Evolutionary conservation across 1,284 basidiomycete species (phyloP).

Genomic region (Fomitiporia mediterranea): DNA sequence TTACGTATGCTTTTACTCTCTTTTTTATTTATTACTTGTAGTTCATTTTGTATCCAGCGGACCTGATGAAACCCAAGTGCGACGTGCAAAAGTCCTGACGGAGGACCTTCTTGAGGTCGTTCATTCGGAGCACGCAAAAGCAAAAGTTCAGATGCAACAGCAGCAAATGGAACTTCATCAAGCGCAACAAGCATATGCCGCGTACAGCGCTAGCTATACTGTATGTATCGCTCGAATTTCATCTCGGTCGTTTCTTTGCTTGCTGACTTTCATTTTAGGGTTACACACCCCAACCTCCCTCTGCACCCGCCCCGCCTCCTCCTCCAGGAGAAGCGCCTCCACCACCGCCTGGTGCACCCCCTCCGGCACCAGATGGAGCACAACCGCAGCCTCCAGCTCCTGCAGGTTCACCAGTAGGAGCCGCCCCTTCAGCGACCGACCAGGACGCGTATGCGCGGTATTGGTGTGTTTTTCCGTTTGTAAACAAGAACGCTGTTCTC

Average conservation of each 20-base stretch:
- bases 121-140: conserved; percentile 80
- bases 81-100: conserved; percentile 81
- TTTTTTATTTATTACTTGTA: conserved; percentile 11
- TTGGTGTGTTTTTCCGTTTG: conserved; percentile 47
- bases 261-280: conserved; percentile 39
- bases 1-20: conserved; percentile 57
- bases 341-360: conserved; percentile 32
- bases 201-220: conserved; percentile 51
- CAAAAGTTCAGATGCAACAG: conserved; percentile 52
- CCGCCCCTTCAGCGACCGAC: conserved; percentile 46
- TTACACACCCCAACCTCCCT: conserved; percentile 56
- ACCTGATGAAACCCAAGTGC: conserved; percentile 84
- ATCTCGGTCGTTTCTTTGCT: conserved; percentile 12
- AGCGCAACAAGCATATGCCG: conserved; percentile 73
- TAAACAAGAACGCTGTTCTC: too few species aligned
- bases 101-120: conserved; percentile 89
- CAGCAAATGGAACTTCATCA: conserved; percentile 82
- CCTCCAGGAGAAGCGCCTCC: conserved; percentile 46
- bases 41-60: conserved; percentile 49
- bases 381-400: conserved; percentile 28
- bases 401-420: conserved; percentile 31
- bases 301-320: conserved; percentile 56
- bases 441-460: conserved; percentile 65
- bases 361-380: conserved; percentile 32
- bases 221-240: conserved; percentile 48